Base-by-base conservation (phyloP, 2,329 filamentous ascomycete species). In the Aspergillus thermomutatus region DNA sequence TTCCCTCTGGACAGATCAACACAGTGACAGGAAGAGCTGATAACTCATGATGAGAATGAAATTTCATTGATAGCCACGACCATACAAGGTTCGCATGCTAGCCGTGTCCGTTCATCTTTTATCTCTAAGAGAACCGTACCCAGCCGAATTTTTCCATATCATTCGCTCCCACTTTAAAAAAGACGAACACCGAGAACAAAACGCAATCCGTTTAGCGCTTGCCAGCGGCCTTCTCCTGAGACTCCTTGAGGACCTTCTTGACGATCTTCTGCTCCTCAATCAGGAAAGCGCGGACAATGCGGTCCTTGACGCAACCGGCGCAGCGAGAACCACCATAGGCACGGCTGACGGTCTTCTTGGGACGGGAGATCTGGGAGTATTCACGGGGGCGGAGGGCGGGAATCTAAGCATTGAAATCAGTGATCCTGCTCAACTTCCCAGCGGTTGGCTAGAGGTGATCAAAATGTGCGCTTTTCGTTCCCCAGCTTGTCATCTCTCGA, bases 241-340 rank as follows among this genome's bases (percentile, higher is more conserved):
- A 87, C 86, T 97, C 93, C 90, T 97, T 97, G 79, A 97, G 87
- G 74, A 99, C 94, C 91, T 99, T 99, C 92, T 99, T 99, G 82
- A 99, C 94, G 74, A 99, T 97, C 91, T 99, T 99, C 87, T 99
- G 94, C 88, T 99, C 94, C 86, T 99, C 95, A 69, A 99, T 97
- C 79, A 99, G 83, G 89, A 99, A 99, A 66, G 94, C 94, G 72
- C 94, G 91, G 71, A 97, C 91, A 71, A 99, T 91, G 72, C 94
- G 90, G 85, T 99, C 94, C 81, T 93, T 92, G 71, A 99, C 94
- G 81, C 94, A 99, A 86, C 91, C 94, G 77, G 90, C 92, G 85
- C 94, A 99, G 87, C 94, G 91, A 74, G 92, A 97, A 76, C 94
- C 94, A 80, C 94, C 92, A 80, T 99, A 99, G 75, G 94, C 92